phyloP scores from a whole-genome alignment of 768 basidiomycete species.

The Coprinopsis cinerea region DNA sequence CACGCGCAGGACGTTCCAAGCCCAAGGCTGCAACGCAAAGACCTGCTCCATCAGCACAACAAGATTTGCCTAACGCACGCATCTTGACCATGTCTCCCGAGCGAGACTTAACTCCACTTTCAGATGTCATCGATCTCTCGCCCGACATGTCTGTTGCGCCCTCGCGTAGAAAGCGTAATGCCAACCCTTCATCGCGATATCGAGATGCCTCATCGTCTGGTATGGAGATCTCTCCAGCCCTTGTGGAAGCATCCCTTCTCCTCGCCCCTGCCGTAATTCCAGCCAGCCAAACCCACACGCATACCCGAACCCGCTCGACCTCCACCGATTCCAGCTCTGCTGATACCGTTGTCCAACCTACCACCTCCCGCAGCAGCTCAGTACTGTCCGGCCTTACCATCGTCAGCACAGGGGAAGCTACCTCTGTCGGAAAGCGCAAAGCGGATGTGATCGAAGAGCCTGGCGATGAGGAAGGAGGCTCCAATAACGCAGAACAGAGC shows the following conservation, averaged over 20 bases:
- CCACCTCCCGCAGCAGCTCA: conserved; percentile 4
- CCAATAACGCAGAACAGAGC: background rate
- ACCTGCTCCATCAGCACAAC: background rate
- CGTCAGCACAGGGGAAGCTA: background rate
- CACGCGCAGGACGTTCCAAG: background rate
- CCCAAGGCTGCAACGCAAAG: background rate
- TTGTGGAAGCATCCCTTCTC: conserved; percentile 2
- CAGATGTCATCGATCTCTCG: conserved; percentile 2
- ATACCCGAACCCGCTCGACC: conserved; percentile 7
- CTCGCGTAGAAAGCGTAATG: conserved; percentile 9
- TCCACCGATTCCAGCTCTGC: conserved; percentile 8
- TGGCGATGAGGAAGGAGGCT: background rate
- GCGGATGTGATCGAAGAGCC: background rate
- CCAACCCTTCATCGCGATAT: conserved; percentile 8
- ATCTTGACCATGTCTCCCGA: background rate
- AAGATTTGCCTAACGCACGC: background rate
- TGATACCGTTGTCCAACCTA: conserved; percentile 1
- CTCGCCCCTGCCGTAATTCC: background rate
- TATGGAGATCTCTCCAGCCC: background rate
- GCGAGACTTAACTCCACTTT: conserved; percentile 1
- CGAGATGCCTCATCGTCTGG: background rate
- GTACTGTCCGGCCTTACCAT: conserved; percentile 4
- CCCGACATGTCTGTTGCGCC: background rate
- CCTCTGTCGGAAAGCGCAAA: background rate
- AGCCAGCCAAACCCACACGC: background rate